Base-by-base conservation (phyloP, 2,329 filamentous ascomycete species). In the Ascochyta koolunga region DNA sequence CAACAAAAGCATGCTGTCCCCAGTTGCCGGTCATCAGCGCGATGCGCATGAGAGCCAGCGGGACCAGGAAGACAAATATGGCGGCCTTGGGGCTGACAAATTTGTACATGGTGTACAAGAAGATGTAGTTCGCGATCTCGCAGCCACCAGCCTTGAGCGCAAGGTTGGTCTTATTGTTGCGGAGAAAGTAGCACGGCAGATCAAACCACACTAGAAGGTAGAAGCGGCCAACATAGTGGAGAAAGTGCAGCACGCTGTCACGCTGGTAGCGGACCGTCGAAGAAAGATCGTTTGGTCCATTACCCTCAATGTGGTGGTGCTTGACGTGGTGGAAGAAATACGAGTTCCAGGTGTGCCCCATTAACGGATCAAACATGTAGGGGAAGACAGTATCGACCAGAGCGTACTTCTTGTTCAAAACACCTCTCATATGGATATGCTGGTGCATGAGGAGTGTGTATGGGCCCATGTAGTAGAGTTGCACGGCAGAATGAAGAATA, bases 241-340 rank as follows among this genome's bases (percentile, higher is more conserved):
- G 70, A 59, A 93, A 91, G 68, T 91, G 78, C 58, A 76, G 75
- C 1, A 86, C 56, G 48, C 83, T 82, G 69, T 93, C 90, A 5
- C 90, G 83, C 69, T 92, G 88, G 71, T 90, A 93, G 13, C 87
- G 82, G 32, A 93, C 82, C 0, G 90, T 93, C 0, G 88, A 89
- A 1, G 87, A 90, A 0, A 92, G 79, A 66, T 93, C 90, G 40
- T 87, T 82, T 0, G 89, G 89, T 0, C 90, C 90, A 65, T 93
- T 93, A 58, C 86, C 88, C 75, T 93, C 90, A 50, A 93, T 86
- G 61, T 93, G 90, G 68, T 93, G 90, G 68, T 92, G 89, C 78
- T 93, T 93, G 68, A 93, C 89, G 66, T 93, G 90, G 69, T 93
- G 90, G 68, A 91, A 93, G 71, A 83, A 93, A 76, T 93, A 93